Percentiles rank a stretch among this genome's conserved stretches.
Evolutionary conservation across 805 yeast species (phyloP).

Genomic region (Saturnispora kantuleensis): DNA sequence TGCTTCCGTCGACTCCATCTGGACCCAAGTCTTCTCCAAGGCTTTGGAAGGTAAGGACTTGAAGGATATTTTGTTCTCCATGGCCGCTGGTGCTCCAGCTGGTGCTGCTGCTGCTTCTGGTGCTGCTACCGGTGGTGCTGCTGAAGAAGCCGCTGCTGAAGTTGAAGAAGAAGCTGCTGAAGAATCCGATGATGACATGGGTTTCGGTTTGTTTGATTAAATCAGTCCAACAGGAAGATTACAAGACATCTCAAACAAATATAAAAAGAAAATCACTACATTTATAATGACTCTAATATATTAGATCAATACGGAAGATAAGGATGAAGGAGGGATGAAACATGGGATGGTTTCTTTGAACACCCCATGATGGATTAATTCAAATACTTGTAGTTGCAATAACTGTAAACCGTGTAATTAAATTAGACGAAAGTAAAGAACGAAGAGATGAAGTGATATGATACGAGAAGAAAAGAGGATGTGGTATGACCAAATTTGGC

Average conservation of each 20-base stretch:
- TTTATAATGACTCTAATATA: constrained; percentile 3
- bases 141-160: constrained; percentile 55
- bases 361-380: no score
- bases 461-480: no score
- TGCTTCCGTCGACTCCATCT: constrained; percentile 68
- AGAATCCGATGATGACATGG: constrained; percentile 78
- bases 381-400: no score
- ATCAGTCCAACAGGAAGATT: constrained; percentile 9
- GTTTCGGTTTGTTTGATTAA: constrained; percentile 90
- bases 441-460: no score
- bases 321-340: no score
- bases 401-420: no score
- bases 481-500: no score
- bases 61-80: constrained; percentile 53
- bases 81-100: constrained; percentile 68
- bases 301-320: background rate
- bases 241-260: background rate
- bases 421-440: no score
- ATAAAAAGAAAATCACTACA: background rate
- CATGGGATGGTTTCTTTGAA: no score
- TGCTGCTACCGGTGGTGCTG: constrained; percentile 52
- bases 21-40: constrained; percentile 85
- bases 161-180: constrained; percentile 47
- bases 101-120: constrained; percentile 61
- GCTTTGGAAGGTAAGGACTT: constrained; percentile 79